Percentiles rank a stretch among this genome's conserved stretches.
These are phyloP conservation scores for Neurospora sp. DNA, from an alignment of 495 filamentous ascomycete genomes.

Conservation along the genomic window DNA sequence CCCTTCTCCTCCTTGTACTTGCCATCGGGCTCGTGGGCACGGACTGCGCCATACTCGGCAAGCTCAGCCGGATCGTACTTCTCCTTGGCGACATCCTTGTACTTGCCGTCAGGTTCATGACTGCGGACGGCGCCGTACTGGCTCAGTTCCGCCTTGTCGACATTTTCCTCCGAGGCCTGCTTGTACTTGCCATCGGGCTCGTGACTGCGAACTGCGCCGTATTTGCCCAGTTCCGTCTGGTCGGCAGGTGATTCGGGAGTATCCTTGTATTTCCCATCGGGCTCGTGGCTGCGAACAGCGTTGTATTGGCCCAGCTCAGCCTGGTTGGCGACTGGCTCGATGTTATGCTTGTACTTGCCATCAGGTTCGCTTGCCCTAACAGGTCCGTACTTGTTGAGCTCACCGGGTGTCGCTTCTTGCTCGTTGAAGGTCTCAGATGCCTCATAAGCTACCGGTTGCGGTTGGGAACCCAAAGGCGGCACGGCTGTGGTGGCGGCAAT, in stretches of 20 bases:
- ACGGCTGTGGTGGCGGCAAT: conserved; percentile 4
- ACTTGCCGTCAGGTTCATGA: neutral
- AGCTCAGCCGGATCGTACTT: neutral
- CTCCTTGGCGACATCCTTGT: neutral
- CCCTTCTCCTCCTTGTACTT: conserved; percentile 1
- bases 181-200: neutral
- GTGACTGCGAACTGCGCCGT: neutral
- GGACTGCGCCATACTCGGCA: neutral
- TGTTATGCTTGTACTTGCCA: conserved; percentile 10
- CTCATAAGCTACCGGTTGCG: neutral
- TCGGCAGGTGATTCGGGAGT: neutral
- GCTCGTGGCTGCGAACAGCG: conserved; percentile 1
- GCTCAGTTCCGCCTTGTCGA: neutral
- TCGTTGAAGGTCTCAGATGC: neutral
- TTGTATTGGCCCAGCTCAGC: conserved; percentile 7
- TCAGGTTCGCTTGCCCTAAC: conserved; percentile 13
- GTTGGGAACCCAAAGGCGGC: neutral
- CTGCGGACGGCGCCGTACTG: conserved; percentile 1
- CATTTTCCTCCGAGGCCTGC: neutral
- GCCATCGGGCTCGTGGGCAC: conserved; percentile 9
- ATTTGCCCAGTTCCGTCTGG: conserved; percentile 2
- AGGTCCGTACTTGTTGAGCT: conserved; percentile 7
- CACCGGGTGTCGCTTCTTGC: neutral
- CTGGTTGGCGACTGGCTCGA: neutral
- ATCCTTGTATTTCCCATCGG: neutral